Base-by-base conservation (phyloP, 208 protist genomes). In the Angomonas ambiguus region DNA sequence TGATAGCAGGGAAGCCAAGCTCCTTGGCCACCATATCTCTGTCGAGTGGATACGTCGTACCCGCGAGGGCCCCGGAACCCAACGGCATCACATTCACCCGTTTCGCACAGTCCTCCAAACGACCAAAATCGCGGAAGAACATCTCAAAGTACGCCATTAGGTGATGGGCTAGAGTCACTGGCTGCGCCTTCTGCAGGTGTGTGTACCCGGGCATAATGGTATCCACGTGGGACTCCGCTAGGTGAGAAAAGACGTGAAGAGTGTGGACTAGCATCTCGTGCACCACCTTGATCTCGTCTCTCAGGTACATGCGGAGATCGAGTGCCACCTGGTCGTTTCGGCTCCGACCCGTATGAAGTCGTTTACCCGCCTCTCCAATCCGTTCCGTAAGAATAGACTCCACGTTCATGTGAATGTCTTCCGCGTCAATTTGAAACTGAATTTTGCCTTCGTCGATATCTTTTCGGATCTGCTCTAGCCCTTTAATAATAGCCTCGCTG, bases 161-260 rank as follows among this genome's bases (percentile, higher is more conserved):
- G 57, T 74, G 69, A 28, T 74, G 69, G n/a, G 69, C 69, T n/a
- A 74, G 53, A 2, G 69, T 74, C 32, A 74, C 69, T 35, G 69
- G 69, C 63, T 74, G 69, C 30, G 69, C 69, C 63, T 74, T 74
- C 63, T 74, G 69, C 42, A 74, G 42, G 42, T 74, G 69, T 35
- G 69, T 74, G 69, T 74, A 74, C n/a, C 69, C 69, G 6, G 69
- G 69, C 69, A 74, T 74, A 35, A 74, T 74, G 27, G 69, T 74
- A 41, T 74, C 62, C 41, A 60, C 41, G 62, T 74, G 69, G n/a
- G 56, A 45, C 62, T 60, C 63, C 3, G 69, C 69, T n/a, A 74
- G 51, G 38, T 42, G 59, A 1, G 62, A 65, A 41, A 74, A 33
- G 51, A 62, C 53, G 48, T 59, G 48, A 55, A 74, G 64, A 16